Evolutionary conservation across 75 land plant species (phyloP).

Genomic region (Larix kaempferi): DNA sequence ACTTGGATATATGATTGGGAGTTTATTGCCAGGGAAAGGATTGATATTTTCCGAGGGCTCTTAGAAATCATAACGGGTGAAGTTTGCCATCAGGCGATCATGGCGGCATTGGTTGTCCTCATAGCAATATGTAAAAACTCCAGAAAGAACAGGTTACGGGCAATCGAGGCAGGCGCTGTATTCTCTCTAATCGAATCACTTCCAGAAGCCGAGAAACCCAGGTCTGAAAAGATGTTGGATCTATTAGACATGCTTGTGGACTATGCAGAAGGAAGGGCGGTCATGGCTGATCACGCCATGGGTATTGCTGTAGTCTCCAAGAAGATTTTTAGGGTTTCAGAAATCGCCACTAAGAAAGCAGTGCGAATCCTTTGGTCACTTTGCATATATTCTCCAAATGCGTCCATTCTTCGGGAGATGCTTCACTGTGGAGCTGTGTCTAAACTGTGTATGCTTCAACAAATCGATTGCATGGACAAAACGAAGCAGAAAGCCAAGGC

Average conservation of each 20-base stretch:
- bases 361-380: constrained; percentile 35
- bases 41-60: no score
- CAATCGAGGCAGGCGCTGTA: constrained; percentile 23
- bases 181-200: no score
- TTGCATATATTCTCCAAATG: constrained; percentile 20
- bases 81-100: constrained; percentile 23
- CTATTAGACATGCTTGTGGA: constrained; percentile 32
- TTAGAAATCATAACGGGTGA: constrained; percentile 8
- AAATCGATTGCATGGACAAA: constrained; percentile 15
- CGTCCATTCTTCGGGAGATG: constrained; percentile 42
- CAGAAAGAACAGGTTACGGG: constrained; percentile 27
- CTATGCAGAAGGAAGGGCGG: constrained; percentile 41
- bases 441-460: constrained; percentile 34
- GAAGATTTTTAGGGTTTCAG: constrained; percentile 29
- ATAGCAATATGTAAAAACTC: constrained; percentile 19
- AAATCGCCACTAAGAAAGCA: constrained; percentile 26
- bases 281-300: constrained; percentile 28
- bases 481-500: constrained; percentile 37
- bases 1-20: not conserved
- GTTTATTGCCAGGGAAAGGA: no score
- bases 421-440: constrained; percentile 37
- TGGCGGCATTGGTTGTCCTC: constrained; percentile 22
- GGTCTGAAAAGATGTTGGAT: constrained; percentile 11
- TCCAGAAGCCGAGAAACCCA: no score
- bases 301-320: constrained; percentile 39